phyloP scores from a whole-genome alignment of 805 yeast species.

The Candida ipomoeae region DNA sequence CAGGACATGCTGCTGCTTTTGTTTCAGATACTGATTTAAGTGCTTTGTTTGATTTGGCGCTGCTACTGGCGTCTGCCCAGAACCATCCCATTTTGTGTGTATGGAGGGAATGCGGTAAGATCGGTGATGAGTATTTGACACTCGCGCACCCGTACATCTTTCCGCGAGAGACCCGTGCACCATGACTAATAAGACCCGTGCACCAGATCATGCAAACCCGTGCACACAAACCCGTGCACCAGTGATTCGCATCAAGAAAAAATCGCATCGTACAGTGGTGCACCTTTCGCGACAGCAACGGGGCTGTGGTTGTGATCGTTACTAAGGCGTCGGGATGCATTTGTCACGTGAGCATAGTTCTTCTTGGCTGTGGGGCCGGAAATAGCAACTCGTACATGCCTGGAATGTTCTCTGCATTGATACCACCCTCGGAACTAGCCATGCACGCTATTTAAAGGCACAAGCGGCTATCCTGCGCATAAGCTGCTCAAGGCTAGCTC shows the following conservation, averaged over 20 bases:
- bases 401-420: not conserved
- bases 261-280: too few relatives aligned
- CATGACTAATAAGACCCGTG: not conserved
- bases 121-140: not conserved
- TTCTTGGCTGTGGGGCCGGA: not conserved
- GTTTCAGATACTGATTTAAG: too few relatives aligned
- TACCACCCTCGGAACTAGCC: not conserved
- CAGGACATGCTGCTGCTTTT: conserved; percentile 14
- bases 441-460: too few relatives aligned
- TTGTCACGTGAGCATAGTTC: not conserved
- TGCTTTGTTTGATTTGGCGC: not conserved
- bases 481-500: not conserved
- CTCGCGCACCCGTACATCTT: not conserved
- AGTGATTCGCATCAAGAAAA: not conserved
- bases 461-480: not conserved
- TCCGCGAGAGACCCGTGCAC: conserved; percentile 2
- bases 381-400: not conserved
- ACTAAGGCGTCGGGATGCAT: not conserved
- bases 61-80: conserved; percentile 54
- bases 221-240: not conserved
- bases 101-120: not conserved
- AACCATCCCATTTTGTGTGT: conserved; percentile 73
- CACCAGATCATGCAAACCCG: not conserved
- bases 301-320: not conserved
- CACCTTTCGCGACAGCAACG: not conserved